Evolutionary conservation across 192 early-diverging fungal genomes (phyloP).

Genomic region (Coemansia sp.): DNA sequence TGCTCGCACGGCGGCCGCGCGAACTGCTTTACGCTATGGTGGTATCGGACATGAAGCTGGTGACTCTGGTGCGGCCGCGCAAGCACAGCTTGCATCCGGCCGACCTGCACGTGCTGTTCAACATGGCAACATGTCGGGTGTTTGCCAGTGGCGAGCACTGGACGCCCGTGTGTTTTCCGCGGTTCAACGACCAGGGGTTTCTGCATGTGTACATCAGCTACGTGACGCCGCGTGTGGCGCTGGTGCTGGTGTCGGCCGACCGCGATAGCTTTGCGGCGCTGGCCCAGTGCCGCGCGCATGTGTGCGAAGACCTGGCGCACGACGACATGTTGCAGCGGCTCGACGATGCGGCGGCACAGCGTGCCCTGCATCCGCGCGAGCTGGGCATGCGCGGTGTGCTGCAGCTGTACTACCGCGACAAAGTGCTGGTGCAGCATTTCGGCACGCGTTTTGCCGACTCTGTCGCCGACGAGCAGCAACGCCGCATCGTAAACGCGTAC

Average conservation of each 20-base stretch:
- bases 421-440: conserved; percentile 44
- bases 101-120: conserved; percentile 80
- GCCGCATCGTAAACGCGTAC: conserved; percentile 58
- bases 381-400: conserved; percentile 24
- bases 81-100: conserved; percentile 76
- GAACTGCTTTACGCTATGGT: conserved; percentile 76
- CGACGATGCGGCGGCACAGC: conserved; percentile 52
- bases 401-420: conserved; percentile 43
- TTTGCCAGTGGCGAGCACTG: conserved; percentile 84
- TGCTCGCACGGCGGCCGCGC: conserved; percentile 58
- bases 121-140: conserved; percentile 70
- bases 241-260: conserved; percentile 72
- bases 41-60: conserved; percentile 68
- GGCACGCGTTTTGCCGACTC: conserved; percentile 35
- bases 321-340: conserved; percentile 47
- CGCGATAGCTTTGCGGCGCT: conserved; percentile 82
- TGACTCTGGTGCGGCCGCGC: conserved; percentile 69
- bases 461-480: conserved; percentile 13
- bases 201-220: conserved; percentile 84
- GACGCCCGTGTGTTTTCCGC: conserved; percentile 93
- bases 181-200: conserved; percentile 82
- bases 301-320: conserved; percentile 48
- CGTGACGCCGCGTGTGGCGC: conserved; percentile 64
- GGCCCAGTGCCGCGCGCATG: conserved; percentile 59
- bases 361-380: conserved; percentile 39